Evolutionary conservation across 441 rosid genomes (phyloP).

Genomic region (Biscutella laevigata): DNA sequence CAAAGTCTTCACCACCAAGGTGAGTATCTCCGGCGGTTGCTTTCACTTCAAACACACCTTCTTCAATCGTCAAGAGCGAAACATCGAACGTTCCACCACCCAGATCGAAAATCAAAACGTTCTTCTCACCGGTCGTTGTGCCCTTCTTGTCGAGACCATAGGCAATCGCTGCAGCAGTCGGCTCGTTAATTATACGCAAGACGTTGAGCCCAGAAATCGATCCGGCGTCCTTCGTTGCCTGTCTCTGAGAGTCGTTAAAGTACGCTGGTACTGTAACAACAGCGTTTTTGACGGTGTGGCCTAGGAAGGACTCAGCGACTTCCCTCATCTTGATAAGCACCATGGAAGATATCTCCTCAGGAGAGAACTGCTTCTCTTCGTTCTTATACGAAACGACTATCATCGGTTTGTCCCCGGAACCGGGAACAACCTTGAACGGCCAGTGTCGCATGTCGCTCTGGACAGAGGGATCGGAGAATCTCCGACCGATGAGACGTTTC

Average conservation of each 20-base stretch:
- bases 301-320: conserved; percentile 31
- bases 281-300: conserved; percentile 42
- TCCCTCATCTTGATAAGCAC: conserved; percentile 35
- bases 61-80: conserved; percentile 27
- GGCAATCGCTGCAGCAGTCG: conserved; percentile 94
- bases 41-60: conserved; percentile 91
- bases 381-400: conserved; percentile 30
- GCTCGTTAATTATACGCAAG: conserved; percentile 89
- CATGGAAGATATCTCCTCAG: conserved; percentile 42
- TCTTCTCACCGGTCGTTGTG: conserved; percentile 56
- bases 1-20: conserved; percentile 96
- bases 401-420: conserved; percentile 42
- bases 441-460: conserved; percentile 43
- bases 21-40: conserved; percentile 97
- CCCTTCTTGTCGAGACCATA: conserved; percentile 90
- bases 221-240: conserved; percentile 97
- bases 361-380: conserved; percentile 33
- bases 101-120: conserved; percentile 79
- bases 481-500: conserved; percentile 44
- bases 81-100: conserved; percentile 97
- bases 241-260: conserved; percentile 93
- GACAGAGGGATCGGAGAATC: conserved; percentile 41
- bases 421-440: conserved; percentile 41
- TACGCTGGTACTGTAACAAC: conserved; percentile 96
- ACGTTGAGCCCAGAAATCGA: conserved; percentile 91